Percentiles rank a stretch among this genome's conserved stretches.
phyloP scores from a whole-genome alignment of 2,329 filamentous ascomycete species.

The Hyphodiscus sp. region DNA sequence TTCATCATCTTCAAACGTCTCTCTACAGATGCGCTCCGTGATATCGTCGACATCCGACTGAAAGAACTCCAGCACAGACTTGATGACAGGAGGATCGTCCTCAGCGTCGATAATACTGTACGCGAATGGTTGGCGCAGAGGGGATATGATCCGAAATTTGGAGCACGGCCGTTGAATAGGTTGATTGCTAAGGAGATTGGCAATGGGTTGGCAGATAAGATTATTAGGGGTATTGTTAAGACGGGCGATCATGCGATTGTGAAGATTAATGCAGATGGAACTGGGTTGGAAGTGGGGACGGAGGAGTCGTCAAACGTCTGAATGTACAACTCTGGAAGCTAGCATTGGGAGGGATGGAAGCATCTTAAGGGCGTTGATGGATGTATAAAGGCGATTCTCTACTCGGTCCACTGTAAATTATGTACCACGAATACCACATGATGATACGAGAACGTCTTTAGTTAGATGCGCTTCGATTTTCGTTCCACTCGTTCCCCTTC shows the following conservation, averaged over 20 bases:
- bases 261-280: conserved; percentile 55
- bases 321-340: not conserved
- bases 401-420: no score
- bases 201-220: conserved; percentile 82
- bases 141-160: conserved; percentile 88
- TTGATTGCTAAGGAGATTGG: conserved; percentile 86
- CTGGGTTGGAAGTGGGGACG: conserved; percentile 46
- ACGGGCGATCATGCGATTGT: conserved; percentile 69
- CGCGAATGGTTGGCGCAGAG: conserved; percentile 82
- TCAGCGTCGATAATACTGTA: conserved; percentile 65
- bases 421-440: no score
- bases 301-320: conserved; percentile 3
- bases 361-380: no score
- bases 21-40: conserved; percentile 68
- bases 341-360: no score
- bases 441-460: no score
- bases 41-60: conserved; percentile 90
- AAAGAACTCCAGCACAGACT: conserved; percentile 76
- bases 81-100: conserved; percentile 74
- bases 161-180: conserved; percentile 83
- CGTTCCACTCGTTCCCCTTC: no score
- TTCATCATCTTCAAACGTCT: conserved; percentile 95
- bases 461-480: no score
- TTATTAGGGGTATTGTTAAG: conserved; percentile 79
- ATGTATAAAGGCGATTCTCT: no score